phyloP scores from a whole-genome alignment of 257 asterid genomes.

The Paulownia fortunei region DNA sequence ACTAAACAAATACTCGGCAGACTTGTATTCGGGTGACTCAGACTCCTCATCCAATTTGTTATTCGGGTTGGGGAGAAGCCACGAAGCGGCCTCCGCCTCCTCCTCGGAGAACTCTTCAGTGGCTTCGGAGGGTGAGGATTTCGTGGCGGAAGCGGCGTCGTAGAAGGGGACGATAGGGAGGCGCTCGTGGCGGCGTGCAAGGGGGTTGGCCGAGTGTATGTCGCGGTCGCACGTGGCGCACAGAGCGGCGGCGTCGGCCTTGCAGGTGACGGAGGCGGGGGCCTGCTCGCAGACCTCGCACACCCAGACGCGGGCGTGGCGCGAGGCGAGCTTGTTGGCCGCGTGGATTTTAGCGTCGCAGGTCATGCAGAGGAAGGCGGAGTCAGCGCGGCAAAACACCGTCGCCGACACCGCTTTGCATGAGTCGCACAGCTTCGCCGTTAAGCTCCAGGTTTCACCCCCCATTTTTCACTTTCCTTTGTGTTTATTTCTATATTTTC shows the following conservation, averaged over 20 bases:
- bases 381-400: constrained; percentile 78
- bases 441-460: constrained; percentile 60
- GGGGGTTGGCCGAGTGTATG: constrained; percentile 89
- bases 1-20: constrained; percentile 59
- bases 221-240: constrained; percentile 83
- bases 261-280: constrained; percentile 84
- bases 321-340: constrained; percentile 77
- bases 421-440: constrained; percentile 74
- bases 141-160: constrained; percentile 50
- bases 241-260: constrained; percentile 89
- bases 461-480: constrained; percentile 46
- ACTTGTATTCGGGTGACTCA: constrained; percentile 54
- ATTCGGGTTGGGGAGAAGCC: constrained; percentile 51
- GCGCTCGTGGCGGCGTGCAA: constrained; percentile 90
- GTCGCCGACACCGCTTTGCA: constrained; percentile 65
- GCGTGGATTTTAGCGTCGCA: constrained; percentile 82
- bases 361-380: constrained; percentile 70
- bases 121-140: constrained; percentile 33
- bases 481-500: background rate
- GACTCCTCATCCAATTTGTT: constrained; percentile 34
- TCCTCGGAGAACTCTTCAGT: constrained; percentile 41
- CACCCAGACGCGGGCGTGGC: constrained; percentile 78
- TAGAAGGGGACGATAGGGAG: constrained; percentile 68
- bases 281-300: constrained; percentile 95
- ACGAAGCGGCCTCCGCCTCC: constrained; percentile 56